Percentiles rank a stretch among this genome's conserved stretches.
phyloP scores from a whole-genome alignment of 768 basidiomycete species.

The Ramaria sp. region DNA sequence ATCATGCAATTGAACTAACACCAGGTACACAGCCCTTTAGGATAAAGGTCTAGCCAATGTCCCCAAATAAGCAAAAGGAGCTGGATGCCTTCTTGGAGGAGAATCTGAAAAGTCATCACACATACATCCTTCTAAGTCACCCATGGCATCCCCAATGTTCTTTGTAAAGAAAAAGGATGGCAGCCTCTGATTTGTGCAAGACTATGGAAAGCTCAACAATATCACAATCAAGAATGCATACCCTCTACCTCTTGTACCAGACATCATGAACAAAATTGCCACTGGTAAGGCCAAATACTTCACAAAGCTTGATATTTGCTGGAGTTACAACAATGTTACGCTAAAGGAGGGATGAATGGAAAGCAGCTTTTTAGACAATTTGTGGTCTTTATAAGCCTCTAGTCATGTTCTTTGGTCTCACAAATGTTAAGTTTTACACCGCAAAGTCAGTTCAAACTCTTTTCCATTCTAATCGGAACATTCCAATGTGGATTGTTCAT shows the following conservation, averaged over 20 bases:
- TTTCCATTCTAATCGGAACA: too few relatives aligned
- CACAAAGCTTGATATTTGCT: slow-evolving; percentile 21
- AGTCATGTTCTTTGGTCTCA: slow-evolving; percentile 29
- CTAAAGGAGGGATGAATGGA: slow-evolving; percentile 32
- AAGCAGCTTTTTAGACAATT: slow-evolving; percentile 27
- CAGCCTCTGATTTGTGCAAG: slow-evolving; percentile 20
- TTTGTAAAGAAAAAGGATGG: slow-evolving; percentile 25
- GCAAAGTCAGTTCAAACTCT: too few relatives aligned
- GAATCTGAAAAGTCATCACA: not conserved
- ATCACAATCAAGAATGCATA: slow-evolving; percentile 25
- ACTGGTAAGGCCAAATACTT: slow-evolving; percentile 14
- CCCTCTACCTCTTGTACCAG: slow-evolving; percentile 23
- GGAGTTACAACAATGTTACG: slow-evolving; percentile 24
- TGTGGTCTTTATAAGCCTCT: slow-evolving; percentile 28
- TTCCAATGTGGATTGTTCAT: too few relatives aligned
- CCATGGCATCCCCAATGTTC: slow-evolving; percentile 18
- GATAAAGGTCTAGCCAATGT: not conserved
- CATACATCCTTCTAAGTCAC: slow-evolving; percentile 5
- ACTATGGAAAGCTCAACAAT: slow-evolving; percentile 21
- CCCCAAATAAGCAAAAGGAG: not conserved
- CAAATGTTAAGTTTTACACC: too few relatives aligned
- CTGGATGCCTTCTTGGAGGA: not conserved
- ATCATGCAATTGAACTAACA: not conserved
- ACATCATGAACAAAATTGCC: slow-evolving; percentile 7
- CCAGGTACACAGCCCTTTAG: too few relatives aligned